Conservation (phyloP, 2,329 filamentous ascomycete genomes). For the Trichoderma atroviride region DNA sequence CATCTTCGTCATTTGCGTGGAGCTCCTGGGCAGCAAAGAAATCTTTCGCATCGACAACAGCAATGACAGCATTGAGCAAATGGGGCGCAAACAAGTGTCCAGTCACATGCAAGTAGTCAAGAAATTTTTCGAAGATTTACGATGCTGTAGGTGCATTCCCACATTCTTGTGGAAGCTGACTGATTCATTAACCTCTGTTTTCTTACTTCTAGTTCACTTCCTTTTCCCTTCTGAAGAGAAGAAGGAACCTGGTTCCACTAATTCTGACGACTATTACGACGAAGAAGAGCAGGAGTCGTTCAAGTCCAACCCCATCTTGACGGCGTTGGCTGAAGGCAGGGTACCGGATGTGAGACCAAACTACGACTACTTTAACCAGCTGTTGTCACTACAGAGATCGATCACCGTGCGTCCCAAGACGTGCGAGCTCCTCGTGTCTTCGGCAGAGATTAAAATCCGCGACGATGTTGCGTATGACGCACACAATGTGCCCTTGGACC, state of each 20-base stretch:
- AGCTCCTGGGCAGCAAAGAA: conserved; percentile 46
- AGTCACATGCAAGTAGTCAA: conserved; percentile 73
- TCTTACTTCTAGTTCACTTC: conserved; percentile 59
- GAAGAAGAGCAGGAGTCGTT: conserved; percentile 56
- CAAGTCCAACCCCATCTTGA: conserved; percentile 66
- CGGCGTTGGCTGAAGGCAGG: conserved; percentile 59
- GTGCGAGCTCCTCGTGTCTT: conserved; percentile 62
- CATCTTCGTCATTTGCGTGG: conserved; percentile 52
- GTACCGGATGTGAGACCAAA: conserved; percentile 62
- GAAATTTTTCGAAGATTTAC: conserved; percentile 64
- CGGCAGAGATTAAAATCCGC: conserved; percentile 53
- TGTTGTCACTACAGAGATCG: conserved; percentile 56
- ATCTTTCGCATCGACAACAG: conserved; percentile 49
- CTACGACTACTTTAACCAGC: conserved; percentile 63
- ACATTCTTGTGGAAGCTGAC: neutral
- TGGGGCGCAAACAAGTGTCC: conserved; percentile 66
- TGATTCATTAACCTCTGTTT: conserved; percentile 26
- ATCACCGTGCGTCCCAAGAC: conserved; percentile 60
- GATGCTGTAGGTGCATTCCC: conserved; percentile 58
- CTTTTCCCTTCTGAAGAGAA: conserved; percentile 61
- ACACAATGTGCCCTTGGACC: conserved; percentile 48
- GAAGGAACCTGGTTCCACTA: conserved; percentile 62
- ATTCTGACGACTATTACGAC: conserved; percentile 56
- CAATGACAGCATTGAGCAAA: conserved; percentile 49
- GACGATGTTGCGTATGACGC: conserved; percentile 51